A percentile compares a stretch with the other conserved stretches of the same genome.
Evolutionary conservation across 148 eudicot genomes (phyloP).

Genomic region (Pouteria glomerata): DNA sequence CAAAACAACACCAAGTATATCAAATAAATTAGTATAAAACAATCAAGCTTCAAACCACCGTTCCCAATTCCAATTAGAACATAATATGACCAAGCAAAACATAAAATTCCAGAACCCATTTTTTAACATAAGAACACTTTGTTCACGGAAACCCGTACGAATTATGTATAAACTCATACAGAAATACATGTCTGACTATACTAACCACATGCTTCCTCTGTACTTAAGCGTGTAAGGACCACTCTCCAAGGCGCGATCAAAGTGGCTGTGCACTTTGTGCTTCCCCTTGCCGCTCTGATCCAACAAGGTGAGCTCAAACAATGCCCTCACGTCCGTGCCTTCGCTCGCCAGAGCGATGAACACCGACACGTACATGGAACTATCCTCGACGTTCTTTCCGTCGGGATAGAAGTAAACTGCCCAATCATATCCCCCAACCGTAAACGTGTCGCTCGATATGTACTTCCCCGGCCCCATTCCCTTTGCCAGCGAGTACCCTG

Average conservation of each 20-base stretch:
- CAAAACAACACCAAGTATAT: not conserved
- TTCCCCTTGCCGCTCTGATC: constrained; percentile 75
- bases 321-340: constrained; percentile 88
- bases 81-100: not conserved
- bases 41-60: not conserved
- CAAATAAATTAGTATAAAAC: not conserved
- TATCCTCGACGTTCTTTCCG: constrained; percentile 84
- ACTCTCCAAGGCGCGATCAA: constrained; percentile 75
- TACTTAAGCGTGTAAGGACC: constrained; percentile 89
- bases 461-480: constrained; percentile 87
- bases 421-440: constrained; percentile 89
- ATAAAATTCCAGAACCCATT: not conserved
- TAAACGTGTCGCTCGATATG: constrained; percentile 63
- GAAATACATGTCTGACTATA: not conserved
- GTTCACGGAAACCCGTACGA: not conserved
- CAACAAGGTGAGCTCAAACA: constrained; percentile 74
- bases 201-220: constrained; percentile 95
- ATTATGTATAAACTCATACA: not conserved
- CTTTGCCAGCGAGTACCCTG: constrained; percentile 80
- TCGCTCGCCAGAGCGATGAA: constrained; percentile 87
- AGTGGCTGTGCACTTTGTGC: constrained; percentile 88
- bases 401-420: constrained; percentile 92
- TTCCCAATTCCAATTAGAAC: not conserved
- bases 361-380: constrained; percentile 61
- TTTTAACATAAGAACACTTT: not conserved